A percentile compares a stretch with the other conserved stretches of the same genome.
Evolutionary conservation across 768 basidiomycete species (phyloP).

Genomic region (Hydnomerulius pinastri): DNA sequence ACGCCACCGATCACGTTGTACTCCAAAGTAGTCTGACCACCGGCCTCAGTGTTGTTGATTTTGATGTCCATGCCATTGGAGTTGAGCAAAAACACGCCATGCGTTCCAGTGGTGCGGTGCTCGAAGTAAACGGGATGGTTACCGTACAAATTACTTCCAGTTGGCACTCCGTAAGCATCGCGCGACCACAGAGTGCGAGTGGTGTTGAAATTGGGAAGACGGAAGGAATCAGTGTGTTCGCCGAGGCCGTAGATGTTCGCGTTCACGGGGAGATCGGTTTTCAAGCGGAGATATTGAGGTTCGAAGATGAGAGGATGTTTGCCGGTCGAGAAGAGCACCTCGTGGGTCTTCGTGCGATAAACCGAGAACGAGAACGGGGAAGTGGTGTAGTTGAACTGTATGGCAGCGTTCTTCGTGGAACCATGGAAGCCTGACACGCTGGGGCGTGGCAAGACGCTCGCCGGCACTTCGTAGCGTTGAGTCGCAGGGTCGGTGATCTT

Average conservation of each 20-base stretch:
- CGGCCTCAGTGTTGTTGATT: constrained; percentile 43
- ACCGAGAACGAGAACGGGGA: constrained; percentile 66
- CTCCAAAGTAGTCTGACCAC: constrained; percentile 49
- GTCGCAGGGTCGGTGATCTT: constrained; percentile 57
- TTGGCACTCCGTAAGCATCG: constrained; percentile 60
- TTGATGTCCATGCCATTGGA: constrained; percentile 82
- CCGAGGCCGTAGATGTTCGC: constrained; percentile 81
- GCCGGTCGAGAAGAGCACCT: constrained; percentile 63
- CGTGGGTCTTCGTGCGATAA: constrained; percentile 46
- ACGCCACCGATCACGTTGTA: constrained; percentile 81
- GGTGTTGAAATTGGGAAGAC: constrained; percentile 44
- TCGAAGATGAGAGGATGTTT: constrained; percentile 70
- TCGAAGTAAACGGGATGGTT: constrained; percentile 76
- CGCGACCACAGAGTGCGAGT: constrained; percentile 64
- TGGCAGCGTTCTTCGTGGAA: constrained; percentile 37
- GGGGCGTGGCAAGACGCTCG: constrained; percentile 60
- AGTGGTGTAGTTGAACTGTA: constrained; percentile 60
- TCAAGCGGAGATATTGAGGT: constrained; percentile 74
- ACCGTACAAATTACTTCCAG: constrained; percentile 66
- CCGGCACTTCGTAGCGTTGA: constrained; percentile 64
- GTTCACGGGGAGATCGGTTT: constrained; percentile 56
- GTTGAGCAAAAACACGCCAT: constrained; percentile 70
- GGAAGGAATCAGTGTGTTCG: constrained; percentile 70
- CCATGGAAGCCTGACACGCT: constrained; percentile 24
- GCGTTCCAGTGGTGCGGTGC: constrained; percentile 63